Base-by-base conservation (phyloP, 2,329 filamentous ascomycete species). In the Clonostachys rhizophaga region DNA sequence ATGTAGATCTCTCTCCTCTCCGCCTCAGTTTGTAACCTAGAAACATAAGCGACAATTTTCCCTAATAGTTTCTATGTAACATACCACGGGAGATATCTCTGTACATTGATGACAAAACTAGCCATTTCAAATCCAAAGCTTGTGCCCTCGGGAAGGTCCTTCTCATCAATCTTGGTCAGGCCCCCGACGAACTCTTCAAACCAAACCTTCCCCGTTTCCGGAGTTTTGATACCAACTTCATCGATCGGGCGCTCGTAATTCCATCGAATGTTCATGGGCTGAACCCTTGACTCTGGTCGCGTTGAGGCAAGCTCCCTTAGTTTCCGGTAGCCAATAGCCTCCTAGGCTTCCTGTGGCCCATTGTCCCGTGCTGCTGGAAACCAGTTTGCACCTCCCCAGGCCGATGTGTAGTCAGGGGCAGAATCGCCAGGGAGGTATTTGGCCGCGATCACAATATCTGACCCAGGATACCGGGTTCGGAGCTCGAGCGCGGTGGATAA, bases 391-490 rank as follows among this genome's bases (percentile, higher is more conserved):
- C 87, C 87, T 3, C 87, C 87, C 87, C 86, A 91, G 0, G 87
- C 87, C 4, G 86, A 91, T 1, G 86, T 82, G 62, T 94, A 94
- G 69, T 91, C 84, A 52, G 89, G 84, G 54, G 89, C 84, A 63
- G 90, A 91, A 67, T 94, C 89, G 39, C 89, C 89, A 0, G 89
- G 89, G 81, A 92, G 90, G 61, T 91, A 85, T 58, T 89, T 91
- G 6, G 89, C 84, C 24, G 86, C 68, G 39, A 91, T 70, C 0
- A 84, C 86, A 51, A 91, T 48, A 9, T 42, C 42, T 3, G 50
- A 46, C 6, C 36, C 55, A 7, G 68, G 64, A 56, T 78, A 72
- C 47, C 71, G 68, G n/a, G 81, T 80, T 30, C 46, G 40, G 12
- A 86, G 67, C 24, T 79, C 64, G 34, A 83, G 68, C 30, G 82